A percentile compares a stretch with the other conserved stretches of the same genome.
Evolutionary conservation across 2,329 filamentous ascomycete genomes (phyloP).

Genomic region (Triangularia setosa): DNA sequence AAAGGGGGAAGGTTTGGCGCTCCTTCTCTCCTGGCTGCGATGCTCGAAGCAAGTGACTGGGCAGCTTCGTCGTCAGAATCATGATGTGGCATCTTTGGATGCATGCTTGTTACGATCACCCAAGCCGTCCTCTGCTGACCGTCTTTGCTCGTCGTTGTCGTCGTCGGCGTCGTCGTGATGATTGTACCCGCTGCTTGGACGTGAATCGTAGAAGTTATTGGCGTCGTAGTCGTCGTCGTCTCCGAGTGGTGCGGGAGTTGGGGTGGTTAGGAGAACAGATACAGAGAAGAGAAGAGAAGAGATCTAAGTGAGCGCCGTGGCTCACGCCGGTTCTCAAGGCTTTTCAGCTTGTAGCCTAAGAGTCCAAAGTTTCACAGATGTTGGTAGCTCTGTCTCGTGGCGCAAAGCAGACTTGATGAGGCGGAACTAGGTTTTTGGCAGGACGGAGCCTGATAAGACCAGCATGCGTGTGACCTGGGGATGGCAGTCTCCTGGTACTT

Average conservation of each 20-base stretch:
- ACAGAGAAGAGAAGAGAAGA: no score
- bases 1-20: constrained; percentile 36
- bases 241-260: no score
- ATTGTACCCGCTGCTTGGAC: background rate
- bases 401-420: background rate
- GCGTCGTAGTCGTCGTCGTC: background rate
- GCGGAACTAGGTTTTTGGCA: background rate
- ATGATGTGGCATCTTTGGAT: background rate
- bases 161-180: background rate
- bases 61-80: background rate
- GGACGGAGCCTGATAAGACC: background rate
- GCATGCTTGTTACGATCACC: background rate
- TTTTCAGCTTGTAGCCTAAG: no score
- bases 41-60: constrained; percentile 41
- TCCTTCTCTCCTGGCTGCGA: constrained; percentile 62
- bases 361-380: background rate
- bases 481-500: constrained; percentile 10
- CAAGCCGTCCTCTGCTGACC: no score
- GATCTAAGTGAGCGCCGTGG: no score
- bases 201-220: background rate
- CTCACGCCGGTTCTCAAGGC: no score
- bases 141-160: no score
- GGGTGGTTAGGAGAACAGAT: background rate
- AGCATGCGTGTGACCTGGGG: background rate
- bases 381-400: background rate